Evolutionary conservation across 495 filamentous ascomycete genomes (phyloP).

Genomic region (Penicillium ochrochloron): DNA sequence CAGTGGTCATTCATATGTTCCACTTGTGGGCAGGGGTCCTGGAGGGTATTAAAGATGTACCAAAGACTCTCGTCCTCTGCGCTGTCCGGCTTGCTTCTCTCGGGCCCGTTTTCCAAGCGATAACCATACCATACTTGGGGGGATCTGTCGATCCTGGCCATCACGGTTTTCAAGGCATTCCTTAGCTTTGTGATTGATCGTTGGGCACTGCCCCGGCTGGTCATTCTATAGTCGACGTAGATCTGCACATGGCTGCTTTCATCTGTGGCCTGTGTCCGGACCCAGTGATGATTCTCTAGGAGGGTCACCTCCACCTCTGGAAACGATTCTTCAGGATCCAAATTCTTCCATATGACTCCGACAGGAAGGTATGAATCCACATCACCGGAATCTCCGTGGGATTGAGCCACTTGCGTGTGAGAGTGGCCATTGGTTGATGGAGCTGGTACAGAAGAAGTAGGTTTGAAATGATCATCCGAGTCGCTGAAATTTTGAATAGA

Average conservation of each 20-base stretch:
- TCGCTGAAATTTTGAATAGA: neutral
- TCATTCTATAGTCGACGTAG: constrained; percentile 70
- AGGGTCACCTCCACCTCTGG: constrained; percentile 29
- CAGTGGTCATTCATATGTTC: constrained; percentile 58
- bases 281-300: constrained; percentile 40
- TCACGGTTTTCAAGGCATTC: constrained; percentile 52
- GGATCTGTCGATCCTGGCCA: constrained; percentile 63
- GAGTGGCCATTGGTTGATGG: neutral
- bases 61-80: constrained; percentile 67
- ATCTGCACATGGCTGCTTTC: constrained; percentile 51
- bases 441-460: neutral
- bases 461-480: neutral
- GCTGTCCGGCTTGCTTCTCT: constrained; percentile 17
- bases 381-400: constrained; percentile 1
- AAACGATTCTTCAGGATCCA: constrained; percentile 2
- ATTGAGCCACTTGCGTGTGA: neutral
- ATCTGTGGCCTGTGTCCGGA: constrained; percentile 28
- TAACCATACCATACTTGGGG: constrained; percentile 59
- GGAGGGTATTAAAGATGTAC: constrained; percentile 84
- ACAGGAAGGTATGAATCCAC: constrained; percentile 18
- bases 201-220: constrained; percentile 54
- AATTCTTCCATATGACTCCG: constrained; percentile 19
- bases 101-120: constrained; percentile 5
- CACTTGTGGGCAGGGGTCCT: constrained; percentile 67
- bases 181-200: constrained; percentile 47